Percentiles rank a stretch among this genome's conserved stretches.
Evolutionary conservation across 176 grass and related monocot species (phyloP).

Genomic region (Ananas comosus): DNA sequence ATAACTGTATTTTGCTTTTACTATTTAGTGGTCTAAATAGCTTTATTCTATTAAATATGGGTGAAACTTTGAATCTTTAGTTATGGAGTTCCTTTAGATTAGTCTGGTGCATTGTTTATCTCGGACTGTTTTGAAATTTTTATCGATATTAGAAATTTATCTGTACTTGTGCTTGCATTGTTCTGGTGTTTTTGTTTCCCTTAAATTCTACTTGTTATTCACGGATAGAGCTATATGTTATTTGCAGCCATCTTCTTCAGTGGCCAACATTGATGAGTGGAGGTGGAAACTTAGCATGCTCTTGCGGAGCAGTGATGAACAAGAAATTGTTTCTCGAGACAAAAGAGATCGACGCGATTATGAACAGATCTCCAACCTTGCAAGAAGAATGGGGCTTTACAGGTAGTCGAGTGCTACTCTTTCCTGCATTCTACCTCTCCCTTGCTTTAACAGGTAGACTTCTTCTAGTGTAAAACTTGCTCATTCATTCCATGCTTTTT

Average conservation of each 20-base stretch:
- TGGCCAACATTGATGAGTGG: constrained; percentile 97
- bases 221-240: neutral
- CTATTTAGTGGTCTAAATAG: too few species aligned
- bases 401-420: constrained; percentile 33
- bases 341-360: constrained; percentile 80
- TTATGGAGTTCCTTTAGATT: too few species aligned
- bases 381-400: constrained; percentile 78
- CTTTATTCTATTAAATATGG: neutral
- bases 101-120: too few species aligned
- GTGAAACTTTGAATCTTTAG: neutral
- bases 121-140: too few species aligned
- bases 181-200: neutral
- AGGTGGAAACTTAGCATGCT: constrained; percentile 95
- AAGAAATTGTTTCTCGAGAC: constrained; percentile 92
- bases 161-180: neutral
- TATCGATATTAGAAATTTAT: neutral
- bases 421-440: neutral
- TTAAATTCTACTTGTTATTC: neutral
- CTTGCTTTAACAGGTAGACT: neutral
- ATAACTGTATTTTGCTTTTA: neutral
- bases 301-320: constrained; percentile 60
- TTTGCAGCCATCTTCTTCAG: constrained; percentile 66
- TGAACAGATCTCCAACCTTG: constrained; percentile 75
- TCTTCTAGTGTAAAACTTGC: neutral
- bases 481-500: neutral